Percentiles rank a stretch among this genome's conserved stretches.
phyloP scores from a whole-genome alignment of 139 green algal species.

The Chloropicon primus region DNA sequence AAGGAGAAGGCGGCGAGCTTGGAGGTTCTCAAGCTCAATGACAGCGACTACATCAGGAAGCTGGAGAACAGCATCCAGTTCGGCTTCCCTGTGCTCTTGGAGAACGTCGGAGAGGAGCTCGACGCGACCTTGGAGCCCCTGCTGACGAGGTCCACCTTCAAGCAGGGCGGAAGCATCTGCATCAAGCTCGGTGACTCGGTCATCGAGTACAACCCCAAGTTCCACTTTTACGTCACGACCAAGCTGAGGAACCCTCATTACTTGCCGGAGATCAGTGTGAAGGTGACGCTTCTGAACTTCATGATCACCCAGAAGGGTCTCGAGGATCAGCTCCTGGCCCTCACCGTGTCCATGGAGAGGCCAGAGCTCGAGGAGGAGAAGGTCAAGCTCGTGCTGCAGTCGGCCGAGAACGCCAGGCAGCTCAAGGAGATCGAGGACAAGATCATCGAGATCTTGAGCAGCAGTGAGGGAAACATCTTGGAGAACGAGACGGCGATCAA shows the following conservation, averaged over 20 bases:
- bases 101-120: constrained; percentile 60
- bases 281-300: constrained; percentile 67
- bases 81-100: constrained; percentile 51
- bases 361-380: constrained; percentile 67
- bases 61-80: constrained; percentile 68
- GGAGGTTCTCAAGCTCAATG: not conserved
- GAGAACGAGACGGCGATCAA: constrained; percentile 59
- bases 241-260: constrained; percentile 57
- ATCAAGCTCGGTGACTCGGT: constrained; percentile 49
- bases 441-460: not conserved
- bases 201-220: constrained; percentile 49
- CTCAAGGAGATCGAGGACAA: constrained; percentile 65
- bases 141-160: constrained; percentile 57
- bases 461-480: constrained; percentile 28
- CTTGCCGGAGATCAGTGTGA: constrained; percentile 50
- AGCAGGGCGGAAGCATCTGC: constrained; percentile 45
- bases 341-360: constrained; percentile 54
- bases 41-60: constrained; percentile 39
- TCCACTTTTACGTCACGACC: constrained; percentile 67
- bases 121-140: constrained; percentile 57
- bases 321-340: constrained; percentile 56
- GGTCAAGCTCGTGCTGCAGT: constrained; percentile 44
- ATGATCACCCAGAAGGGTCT: constrained; percentile 62
- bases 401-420: constrained; percentile 45
- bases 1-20: constrained; percentile 33